Evolutionary conservation across 1,284 basidiomycete genomes (phyloP), one percentile per base, ranked within the genome.

Genomic region (Melampsora abietis-canadensis): DNA sequence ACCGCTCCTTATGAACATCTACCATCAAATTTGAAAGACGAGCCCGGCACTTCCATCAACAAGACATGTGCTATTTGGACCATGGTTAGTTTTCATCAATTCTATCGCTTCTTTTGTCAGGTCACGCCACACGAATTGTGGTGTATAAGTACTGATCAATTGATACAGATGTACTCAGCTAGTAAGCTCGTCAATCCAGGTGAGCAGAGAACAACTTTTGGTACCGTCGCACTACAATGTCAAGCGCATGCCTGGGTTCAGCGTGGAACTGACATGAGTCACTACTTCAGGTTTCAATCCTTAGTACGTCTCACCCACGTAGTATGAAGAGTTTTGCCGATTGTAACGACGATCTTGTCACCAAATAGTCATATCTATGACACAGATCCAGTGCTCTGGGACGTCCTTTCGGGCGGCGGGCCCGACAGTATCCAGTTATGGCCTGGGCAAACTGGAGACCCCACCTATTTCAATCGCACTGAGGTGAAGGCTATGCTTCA

Each of bases 321-420:
- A 12, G 10, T 40, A 10, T 54, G 19, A 5, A 54, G 4, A n/a
- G 21, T 21, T 21, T 4, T 51, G 15, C 51, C 76, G 90, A 91
- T 79, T 54, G n/a, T 54, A 54, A 6, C n/a, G 51, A 54, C n/a
- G n/a, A 21, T 54, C 12, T 12, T 54, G 51, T n/a, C n/a, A 27
- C n/a, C 51, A n/a, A 21, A 27, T 80, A 1, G 12, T 24, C 19
- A 37, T 2, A 67, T 47, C 77, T 8, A 70, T 68, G 24, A 81
- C 19, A 78, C 84, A 82, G 86, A 83, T 77, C 86, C 86, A 0
- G 81, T 89, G 48, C 82, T 88, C 15, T 90, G 88, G 88, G 89
- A 91, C 77, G 88, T 90, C 6, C 87, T 91, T 47, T 54, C 51
- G 24, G 51, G 51, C 12, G 24, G n/a, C 21, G 37, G 37, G 37